Evolutionary conservation across 306 rosid species (phyloP), one percentile per base, ranked within the genome.

Genomic region (Myrica gale): DNA sequence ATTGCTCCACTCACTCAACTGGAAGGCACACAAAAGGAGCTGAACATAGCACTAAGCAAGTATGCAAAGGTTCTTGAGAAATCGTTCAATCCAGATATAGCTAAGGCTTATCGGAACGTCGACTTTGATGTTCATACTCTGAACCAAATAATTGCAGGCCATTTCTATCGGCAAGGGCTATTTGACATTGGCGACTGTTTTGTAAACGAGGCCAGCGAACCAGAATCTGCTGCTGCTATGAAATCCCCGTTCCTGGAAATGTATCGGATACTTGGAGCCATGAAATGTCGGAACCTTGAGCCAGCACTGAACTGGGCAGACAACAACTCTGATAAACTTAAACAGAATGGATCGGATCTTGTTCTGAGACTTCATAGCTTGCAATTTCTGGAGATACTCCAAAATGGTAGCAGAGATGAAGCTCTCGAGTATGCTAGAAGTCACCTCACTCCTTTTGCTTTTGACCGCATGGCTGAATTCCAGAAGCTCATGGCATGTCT

Each of bases 261-360:
- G 97, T 88, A 80, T 82, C 83, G 75, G 83, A 88, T 92, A 61
- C 90, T 95, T 43, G 90, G 90, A 78, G 96, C 97, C 79, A 84
- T 92, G 87, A 85, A 84, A 74, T 65, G 69, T 67, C 88, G 75
- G 78, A 87, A 89, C 86, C 74, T 95, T 72, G 88, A 84, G 81
- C 97, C 97, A 21, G 97, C 97, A 66, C 88, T 95, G 85, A 80
- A 83, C 41, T 95, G 97, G 98, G 97, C 97, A 11, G 13, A 80
- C 5, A 43, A 78, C 12, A 89, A 87, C 74, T 82, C 91, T 12
- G 88, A 85, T 66, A 88, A 88, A 78, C 97, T 95, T 69, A 74
- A 80, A 54, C 85, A 83, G 76, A 82, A 85, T 74, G 97, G 92
- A 63, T 90, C 97, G 15, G 93, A 90, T 69, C 84, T 92, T 51